A percentile compares a stretch with the other conserved stretches of the same genome.
Conservation (phyloP, 2,329 filamentous ascomycete species). For the Arachnomyces sp. region DNA sequence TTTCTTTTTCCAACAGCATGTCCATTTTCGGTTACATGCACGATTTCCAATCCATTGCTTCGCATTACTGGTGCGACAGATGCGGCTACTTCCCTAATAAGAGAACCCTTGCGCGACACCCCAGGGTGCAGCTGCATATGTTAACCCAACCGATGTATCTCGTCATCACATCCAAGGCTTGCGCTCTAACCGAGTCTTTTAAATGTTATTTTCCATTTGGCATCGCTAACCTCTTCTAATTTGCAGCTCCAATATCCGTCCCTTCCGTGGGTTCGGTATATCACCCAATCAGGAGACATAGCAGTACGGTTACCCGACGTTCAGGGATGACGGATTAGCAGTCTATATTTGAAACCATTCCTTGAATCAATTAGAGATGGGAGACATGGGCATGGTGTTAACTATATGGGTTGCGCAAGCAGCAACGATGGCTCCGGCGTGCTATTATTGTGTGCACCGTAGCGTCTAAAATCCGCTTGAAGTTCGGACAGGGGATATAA, state of each 20-base stretch:
- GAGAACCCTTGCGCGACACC: neutral
- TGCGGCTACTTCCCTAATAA: neutral
- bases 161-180: neutral
- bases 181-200: too few species aligned
- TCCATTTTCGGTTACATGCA: conserved; percentile 6
- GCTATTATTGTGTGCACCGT: too few species aligned
- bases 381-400: too few species aligned
- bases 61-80: neutral
- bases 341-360: neutral
- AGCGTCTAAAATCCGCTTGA: neutral
- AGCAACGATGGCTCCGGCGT: neutral
- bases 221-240: neutral
- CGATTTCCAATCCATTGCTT: neutral
- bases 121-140: neutral
- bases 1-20: neutral
- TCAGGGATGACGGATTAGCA: conserved; percentile 45
- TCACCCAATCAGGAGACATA: conserved; percentile 96
- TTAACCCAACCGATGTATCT: neutral
- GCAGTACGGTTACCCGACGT: conserved; percentile 90
- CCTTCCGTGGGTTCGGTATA: conserved; percentile 95
- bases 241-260: conserved; percentile 93
- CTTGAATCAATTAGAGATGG: neutral
- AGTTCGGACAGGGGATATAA: neutral
- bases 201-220: too few species aligned
- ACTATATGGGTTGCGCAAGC: neutral